These are phyloP conservation scores for Cladosporium sp. DNA, from an alignment of 2,329 filamentous ascomycete species.

Conservation along the genomic window DNA sequence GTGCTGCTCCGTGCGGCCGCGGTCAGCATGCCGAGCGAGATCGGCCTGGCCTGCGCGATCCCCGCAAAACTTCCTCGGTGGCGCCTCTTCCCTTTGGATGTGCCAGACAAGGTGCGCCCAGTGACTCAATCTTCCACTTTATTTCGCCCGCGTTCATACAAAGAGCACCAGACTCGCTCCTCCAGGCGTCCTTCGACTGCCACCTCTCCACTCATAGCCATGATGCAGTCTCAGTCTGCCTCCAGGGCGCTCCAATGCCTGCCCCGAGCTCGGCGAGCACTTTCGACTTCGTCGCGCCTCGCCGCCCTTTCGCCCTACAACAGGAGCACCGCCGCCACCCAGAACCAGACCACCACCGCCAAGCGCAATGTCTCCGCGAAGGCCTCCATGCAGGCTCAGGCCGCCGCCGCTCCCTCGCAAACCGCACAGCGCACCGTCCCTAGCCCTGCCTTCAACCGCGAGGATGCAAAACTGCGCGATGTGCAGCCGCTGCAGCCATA, in stretches of 20 bases:
- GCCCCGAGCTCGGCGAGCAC: conserved; percentile 34
- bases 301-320: conserved; percentile 40
- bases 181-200: conserved; percentile 4
- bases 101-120: neutral
- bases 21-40: neutral
- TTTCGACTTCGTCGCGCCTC: conserved; percentile 36
- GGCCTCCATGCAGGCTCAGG: conserved; percentile 39
- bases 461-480: conserved; percentile 31
- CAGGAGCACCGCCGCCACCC: conserved; percentile 19
- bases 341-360: conserved; percentile 18
- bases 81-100: conserved; percentile 1
- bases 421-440: conserved; percentile 34
- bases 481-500: conserved; percentile 43
- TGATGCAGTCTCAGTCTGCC: conserved; percentile 29
- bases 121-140: conserved; percentile 5
- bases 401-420: conserved; percentile 33
- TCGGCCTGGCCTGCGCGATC: neutral
- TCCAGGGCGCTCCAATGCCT: conserved; percentile 33
- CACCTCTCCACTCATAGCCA: conserved; percentile 11
- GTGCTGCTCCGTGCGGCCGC: neutral
- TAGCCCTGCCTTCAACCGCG: conserved; percentile 46
- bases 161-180: neutral
- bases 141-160: neutral
- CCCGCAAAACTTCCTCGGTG: conserved; percentile 1
- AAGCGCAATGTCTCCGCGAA: conserved; percentile 34